Percentiles rank a stretch among this genome's conserved stretches.
These are phyloP conservation scores for Jaapia argillacea DNA, from an alignment of 768 basidiomycete species.

Conservation along the genomic window DNA sequence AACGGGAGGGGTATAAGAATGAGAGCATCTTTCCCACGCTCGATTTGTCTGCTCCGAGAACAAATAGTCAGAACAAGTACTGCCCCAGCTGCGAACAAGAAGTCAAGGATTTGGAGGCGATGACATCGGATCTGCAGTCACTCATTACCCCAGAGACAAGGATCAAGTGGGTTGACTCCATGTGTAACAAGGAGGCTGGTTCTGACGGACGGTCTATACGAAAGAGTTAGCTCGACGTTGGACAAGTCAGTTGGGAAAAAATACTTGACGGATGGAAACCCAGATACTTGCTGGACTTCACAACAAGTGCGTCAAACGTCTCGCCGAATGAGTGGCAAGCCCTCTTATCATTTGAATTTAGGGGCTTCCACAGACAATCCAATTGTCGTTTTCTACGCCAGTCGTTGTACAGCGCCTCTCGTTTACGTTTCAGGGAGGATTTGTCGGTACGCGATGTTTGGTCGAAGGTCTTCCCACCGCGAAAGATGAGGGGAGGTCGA, in stretches of 20 bases:
- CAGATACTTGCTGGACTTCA: slow-evolving; percentile 74
- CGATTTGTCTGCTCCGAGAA: no score
- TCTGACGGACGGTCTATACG: slow-evolving; percentile 5
- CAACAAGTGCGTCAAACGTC: slow-evolving; percentile 11
- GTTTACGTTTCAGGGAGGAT: slow-evolving; percentile 80
- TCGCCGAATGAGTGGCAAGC: neutral
- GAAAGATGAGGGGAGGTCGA: slow-evolving; percentile 17
- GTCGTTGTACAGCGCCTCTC: slow-evolving; percentile 47
- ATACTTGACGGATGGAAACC: slow-evolving; percentile 54
- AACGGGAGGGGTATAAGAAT: no score
- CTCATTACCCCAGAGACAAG: slow-evolving; percentile 34
- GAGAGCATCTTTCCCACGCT: no score
- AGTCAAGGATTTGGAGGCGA: no score
- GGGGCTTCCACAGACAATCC: slow-evolving; percentile 73
- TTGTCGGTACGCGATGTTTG: slow-evolving; percentile 61
- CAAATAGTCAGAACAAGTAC: no score
- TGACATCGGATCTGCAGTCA: no score
- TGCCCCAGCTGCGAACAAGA: no score
- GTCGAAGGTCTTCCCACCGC: slow-evolving; percentile 29
- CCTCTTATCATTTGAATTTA: slow-evolving; percentile 20
- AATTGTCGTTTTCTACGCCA: slow-evolving; percentile 42
- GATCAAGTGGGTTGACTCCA: slow-evolving; percentile 33
- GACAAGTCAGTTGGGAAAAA: slow-evolving; percentile 69
- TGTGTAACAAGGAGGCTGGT: neutral
- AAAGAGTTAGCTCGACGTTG: slow-evolving; percentile 71